Percentiles rank a stretch among this genome's conserved stretches.
Conservation (phyloP, 139 green algal species). For the Coelastrella sp. region DNA sequence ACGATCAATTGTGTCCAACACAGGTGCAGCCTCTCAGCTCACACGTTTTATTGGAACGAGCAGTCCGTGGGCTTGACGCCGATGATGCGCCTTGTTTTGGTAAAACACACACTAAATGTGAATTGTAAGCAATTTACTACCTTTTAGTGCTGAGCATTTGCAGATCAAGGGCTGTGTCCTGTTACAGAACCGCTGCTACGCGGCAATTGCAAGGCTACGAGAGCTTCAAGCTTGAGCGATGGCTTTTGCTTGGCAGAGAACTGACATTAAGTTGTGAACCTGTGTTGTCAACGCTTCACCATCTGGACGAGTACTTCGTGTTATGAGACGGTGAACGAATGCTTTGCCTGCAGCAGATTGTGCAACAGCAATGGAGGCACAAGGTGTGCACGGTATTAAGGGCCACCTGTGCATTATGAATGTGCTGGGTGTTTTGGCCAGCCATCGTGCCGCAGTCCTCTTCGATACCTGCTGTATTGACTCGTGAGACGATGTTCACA, state of each 20-base stretch:
- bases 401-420: background rate
- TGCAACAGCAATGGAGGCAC: slow-evolving; percentile 11
- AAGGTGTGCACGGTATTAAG: background rate
- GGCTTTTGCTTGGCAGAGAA: background rate
- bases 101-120: too few relatives aligned
- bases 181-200: background rate
- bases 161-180: background rate
- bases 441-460: background rate
- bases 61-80: too few relatives aligned
- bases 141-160: background rate
- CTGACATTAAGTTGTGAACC: background rate
- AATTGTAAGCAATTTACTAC: too few relatives aligned
- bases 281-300: background rate
- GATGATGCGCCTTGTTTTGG: too few relatives aligned
- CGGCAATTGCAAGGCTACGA: background rate
- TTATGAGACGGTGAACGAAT: background rate
- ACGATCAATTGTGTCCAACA: too few relatives aligned
- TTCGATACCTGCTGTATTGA: background rate
- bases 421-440: slow-evolving; percentile 8
- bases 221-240: background rate
- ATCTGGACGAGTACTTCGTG: background rate
- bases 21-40: too few relatives aligned
- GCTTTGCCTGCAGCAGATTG: background rate
- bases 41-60: too few relatives aligned
- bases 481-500: background rate